Conservation (phyloP, 805 yeast species). For the Candida silvicultrix region DNA sequence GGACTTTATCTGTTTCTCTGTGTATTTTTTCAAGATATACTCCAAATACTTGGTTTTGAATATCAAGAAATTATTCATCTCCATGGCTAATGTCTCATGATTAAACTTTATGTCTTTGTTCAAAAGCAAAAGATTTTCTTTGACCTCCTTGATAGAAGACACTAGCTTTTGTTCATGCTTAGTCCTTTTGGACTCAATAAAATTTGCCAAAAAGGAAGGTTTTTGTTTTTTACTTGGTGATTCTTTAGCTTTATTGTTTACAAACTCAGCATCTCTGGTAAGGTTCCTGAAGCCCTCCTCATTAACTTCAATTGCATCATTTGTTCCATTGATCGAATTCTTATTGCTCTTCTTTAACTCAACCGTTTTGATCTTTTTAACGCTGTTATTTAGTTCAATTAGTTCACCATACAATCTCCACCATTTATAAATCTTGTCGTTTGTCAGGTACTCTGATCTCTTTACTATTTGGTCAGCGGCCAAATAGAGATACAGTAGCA, state of each 20-base stretch:
- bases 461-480: constrained; percentile 11
- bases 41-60: constrained; percentile 38
- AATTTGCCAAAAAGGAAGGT: constrained; percentile 24
- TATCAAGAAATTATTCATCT: constrained; percentile 50
- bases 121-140: constrained; percentile 34
- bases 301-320: constrained; percentile 21
- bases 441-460: constrained; percentile 25
- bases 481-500: constrained; percentile 13
- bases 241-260: background rate
- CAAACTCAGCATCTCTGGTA: constrained; percentile 17
- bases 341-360: constrained; percentile 10
- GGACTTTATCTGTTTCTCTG: constrained; percentile 22
- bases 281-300: constrained; percentile 17
- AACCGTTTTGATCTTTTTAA: constrained; percentile 21
- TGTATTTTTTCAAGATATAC: constrained; percentile 30
- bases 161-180: constrained; percentile 39
- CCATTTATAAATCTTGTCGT: constrained; percentile 34
- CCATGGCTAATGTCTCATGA: constrained; percentile 62
- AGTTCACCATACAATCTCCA: constrained; percentile 38
- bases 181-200: constrained; percentile 47
- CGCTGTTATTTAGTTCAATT: constrained; percentile 27
- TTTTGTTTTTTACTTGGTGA: constrained; percentile 12
- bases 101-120: constrained; percentile 40
- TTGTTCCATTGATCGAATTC: constrained; percentile 6
- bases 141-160: constrained; percentile 33